These are phyloP conservation scores for Chrysanthemum makinoi DNA, from an alignment of 129 eudicot species.

Conservation along the genomic window DNA sequence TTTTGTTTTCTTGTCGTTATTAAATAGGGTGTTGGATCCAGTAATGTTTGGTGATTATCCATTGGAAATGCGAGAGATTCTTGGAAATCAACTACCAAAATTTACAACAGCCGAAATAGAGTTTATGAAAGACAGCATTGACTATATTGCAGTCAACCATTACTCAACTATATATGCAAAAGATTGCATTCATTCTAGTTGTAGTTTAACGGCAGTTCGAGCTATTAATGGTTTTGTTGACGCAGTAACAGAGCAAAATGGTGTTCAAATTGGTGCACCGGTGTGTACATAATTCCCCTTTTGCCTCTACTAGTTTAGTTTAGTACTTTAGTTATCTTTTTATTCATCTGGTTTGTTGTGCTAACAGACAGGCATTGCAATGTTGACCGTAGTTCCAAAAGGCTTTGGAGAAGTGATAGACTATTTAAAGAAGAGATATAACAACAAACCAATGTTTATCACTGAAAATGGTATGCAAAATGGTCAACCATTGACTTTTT, in stretches of 20 bases:
- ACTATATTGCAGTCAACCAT: conserved; percentile 76
- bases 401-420: conserved; percentile 63
- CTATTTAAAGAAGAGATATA: conserved; percentile 65
- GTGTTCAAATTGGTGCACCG: conserved; percentile 61
- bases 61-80: conserved; percentile 54
- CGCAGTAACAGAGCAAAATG: conserved; percentile 41
- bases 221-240: conserved; percentile 49
- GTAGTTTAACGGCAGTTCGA: conserved; percentile 37
- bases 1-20: conserved; percentile 2
- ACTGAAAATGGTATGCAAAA: conserved; percentile 80
- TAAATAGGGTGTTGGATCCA: conserved; percentile 73
- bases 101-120: conserved; percentile 51
- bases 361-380: conserved; percentile 49
- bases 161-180: conserved; percentile 61
- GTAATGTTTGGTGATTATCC: conserved; percentile 79
- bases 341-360: conserved; percentile 13
- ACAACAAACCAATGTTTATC: conserved; percentile 73
- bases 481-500: not conserved
- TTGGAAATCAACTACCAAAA: conserved; percentile 54
- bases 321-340: not conserved
- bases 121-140: conserved; percentile 49
- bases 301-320: not conserved
- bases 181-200: conserved; percentile 57
- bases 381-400: conserved; percentile 64
- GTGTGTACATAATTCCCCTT: conserved; percentile 31